Evolutionary conservation across 2,329 filamentous ascomycete species (phyloP).

Genomic region (Cytospora schulzeri): DNA sequence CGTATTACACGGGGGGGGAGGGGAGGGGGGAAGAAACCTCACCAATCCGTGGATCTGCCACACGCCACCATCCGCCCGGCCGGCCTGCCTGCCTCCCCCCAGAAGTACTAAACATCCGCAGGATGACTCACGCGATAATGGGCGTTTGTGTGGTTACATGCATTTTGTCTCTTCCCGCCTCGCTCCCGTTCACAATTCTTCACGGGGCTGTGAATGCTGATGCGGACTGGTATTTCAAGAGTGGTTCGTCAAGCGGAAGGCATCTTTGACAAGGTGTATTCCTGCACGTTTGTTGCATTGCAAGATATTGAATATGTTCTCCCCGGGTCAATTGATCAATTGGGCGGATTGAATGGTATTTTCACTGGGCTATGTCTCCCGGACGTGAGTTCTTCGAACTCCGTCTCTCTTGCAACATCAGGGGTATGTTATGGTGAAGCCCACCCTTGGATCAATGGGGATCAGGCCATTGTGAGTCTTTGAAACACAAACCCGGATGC

Average conservation of each 20-base stretch:
- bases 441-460: neutral
- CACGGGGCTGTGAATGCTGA: slow-evolving; percentile 18
- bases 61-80: neutral
- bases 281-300: neutral
- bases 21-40: neutral
- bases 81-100: neutral
- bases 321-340: neutral
- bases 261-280: neutral
- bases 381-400: neutral
- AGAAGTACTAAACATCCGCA: neutral
- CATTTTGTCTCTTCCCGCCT: neutral
- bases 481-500: neutral
- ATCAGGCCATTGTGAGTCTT: neutral
- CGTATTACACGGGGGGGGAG: too few species aligned
- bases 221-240: neutral
- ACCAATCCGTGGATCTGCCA: neutral
- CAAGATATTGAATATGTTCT: neutral
- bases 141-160: slow-evolving; percentile 9
- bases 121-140: slow-evolving; percentile 15
- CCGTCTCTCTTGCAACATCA: neutral
- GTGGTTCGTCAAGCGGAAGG: neutral
- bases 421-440: neutral
- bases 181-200: slow-evolving; percentile 18
- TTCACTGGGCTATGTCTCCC: neutral
- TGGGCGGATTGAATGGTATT: neutral